Evolutionary conservation across 441 rosid species (phyloP), one percentile per base, ranked within the genome.

Genomic region (Populus hybrid): DNA sequence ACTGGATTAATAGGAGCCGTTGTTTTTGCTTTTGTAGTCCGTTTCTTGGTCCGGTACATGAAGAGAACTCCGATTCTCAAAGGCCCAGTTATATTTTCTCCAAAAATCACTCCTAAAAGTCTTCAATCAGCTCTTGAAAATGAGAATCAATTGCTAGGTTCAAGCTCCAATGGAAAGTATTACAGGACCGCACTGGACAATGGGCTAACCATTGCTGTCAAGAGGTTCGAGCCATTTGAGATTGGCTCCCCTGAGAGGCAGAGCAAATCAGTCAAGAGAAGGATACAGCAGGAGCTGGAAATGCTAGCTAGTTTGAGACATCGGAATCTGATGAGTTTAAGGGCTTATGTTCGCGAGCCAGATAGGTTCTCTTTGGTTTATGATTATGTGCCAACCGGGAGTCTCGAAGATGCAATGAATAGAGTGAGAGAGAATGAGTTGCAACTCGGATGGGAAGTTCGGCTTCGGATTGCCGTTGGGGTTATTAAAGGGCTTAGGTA

Each of bases 41-140:
- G 89, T 71, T 79, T 78, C 84, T 73, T 88, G 14, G 85, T 91
- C 72, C 82, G 82, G 26, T 94, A 85, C 89, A 86, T 94, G 81
- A 87, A 81, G 84, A 81, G 84, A 78, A 89, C 99, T 0, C 98
- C 98, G 71, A 88, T 92, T 68, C 94, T 94, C 79, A 94, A 89
- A 82, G 99, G 98, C 21, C 98, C 98, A 9, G 99, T 96, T 4
- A 86, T 92, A 53, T 92, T 96, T 79, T 91, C 97, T 19, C 98
- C 97, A 0, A 88, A 86, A 82, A 88, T 96, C 63, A 79, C 88
- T 28, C 88, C 95, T 28, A 87, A 87, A 69, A 89, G 92, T 65
- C 97, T 94, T 67, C 95, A 89, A 40, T 81, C 88, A 36, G 97
- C 98, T 76, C 89, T 96, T 5, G 84, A 86, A 32, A 88, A 75